These are phyloP conservation scores for Debaryomycetaceae sp. DNA, from an alignment of 1,139 yeast species.

Conservation along the genomic window DNA sequence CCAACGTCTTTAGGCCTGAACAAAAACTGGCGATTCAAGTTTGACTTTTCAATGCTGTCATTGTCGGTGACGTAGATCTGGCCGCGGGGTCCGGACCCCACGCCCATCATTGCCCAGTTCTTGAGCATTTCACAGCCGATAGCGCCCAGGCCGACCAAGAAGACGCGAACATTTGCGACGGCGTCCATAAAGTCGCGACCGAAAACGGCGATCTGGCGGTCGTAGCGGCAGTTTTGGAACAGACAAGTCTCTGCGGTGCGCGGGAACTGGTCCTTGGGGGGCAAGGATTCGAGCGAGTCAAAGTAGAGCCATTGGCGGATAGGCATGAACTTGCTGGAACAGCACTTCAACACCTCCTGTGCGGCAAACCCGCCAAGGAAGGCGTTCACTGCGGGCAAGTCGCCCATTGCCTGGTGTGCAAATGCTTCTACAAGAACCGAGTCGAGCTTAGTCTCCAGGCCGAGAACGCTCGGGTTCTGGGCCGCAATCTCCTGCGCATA, in stretches of 20 bases:
- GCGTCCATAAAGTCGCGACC: conserved; percentile 69
- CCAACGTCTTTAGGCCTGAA: conserved; percentile 95
- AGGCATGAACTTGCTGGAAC: conserved; percentile 90
- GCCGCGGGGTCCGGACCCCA: conserved; percentile 88
- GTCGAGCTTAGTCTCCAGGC: conserved; percentile 43
- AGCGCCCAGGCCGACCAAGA: conserved; percentile 96
- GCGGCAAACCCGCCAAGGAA: conserved; percentile 92
- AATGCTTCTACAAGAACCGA: conserved; percentile 60
- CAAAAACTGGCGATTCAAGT: conserved; percentile 89
- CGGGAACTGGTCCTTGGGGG: conserved; percentile 42
- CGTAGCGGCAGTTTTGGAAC: conserved; percentile 78
- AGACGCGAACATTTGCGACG: conserved; percentile 68
- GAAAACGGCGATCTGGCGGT: conserved; percentile 86
- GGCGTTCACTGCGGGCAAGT: conserved; percentile 82
- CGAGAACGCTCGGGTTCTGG: conserved; percentile 48
- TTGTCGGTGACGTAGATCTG: conserved; percentile 80
- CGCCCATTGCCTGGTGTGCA: conserved; percentile 83
- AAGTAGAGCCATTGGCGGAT: conserved; percentile 85
- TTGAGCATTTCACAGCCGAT: conserved; percentile 98
- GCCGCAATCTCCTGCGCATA: conserved; percentile 50
- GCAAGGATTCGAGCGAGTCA: conserved; percentile 88
- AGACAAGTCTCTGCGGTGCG: conserved; percentile 64
- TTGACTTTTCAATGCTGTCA: conserved; percentile 91
- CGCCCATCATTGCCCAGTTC: conserved; percentile 96
- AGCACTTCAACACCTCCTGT: conserved; percentile 91